Evolutionary conservation across 163 green algal genomes (phyloP).

Genomic region (Coccomyxa subellipsoidea): DNA sequence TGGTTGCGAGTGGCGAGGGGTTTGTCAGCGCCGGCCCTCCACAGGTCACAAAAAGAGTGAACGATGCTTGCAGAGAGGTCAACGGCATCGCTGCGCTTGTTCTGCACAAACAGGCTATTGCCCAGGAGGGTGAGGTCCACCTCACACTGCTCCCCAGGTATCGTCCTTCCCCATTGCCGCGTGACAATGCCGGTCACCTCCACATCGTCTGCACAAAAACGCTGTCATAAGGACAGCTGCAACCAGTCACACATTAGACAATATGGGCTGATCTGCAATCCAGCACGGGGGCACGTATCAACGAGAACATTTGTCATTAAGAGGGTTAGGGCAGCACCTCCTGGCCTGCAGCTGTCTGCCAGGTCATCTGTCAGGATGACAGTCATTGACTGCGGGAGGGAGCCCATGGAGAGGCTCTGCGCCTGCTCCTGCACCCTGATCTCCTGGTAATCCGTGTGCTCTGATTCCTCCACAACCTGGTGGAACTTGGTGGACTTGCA

Average conservation of each 20-base stretch:
- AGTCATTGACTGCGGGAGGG: slow-evolving; percentile 51
- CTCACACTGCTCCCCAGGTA: slow-evolving; percentile 60
- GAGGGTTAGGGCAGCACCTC: too few relatives aligned
- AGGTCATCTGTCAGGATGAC: slow-evolving; percentile 81
- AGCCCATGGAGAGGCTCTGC: slow-evolving; percentile 52
- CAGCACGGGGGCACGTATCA: too few relatives aligned
- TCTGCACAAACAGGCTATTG: slow-evolving; percentile 42
- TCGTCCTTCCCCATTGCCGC: slow-evolving; percentile 55
- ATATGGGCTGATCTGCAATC: too few relatives aligned
- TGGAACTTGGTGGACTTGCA: slow-evolving; percentile 60
- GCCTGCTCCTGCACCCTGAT: slow-evolving; percentile 64
- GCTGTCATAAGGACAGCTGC: background rate
- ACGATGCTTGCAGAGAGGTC: background rate
- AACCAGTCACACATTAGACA: too few relatives aligned
- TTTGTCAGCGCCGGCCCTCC: slow-evolving; percentile 23
- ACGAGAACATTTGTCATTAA: too few relatives aligned
- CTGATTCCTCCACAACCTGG: slow-evolving; percentile 22
- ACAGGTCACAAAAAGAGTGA: slow-evolving; percentile 25
- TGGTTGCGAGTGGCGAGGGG: slow-evolving; percentile 66
- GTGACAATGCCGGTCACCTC: slow-evolving; percentile 77
- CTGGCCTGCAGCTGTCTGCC: slow-evolving; percentile 63
- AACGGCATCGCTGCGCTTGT: background rate
- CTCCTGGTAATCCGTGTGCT: slow-evolving; percentile 60
- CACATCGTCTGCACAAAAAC: slow-evolving; percentile 71
- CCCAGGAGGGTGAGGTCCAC: slow-evolving; percentile 67